These are phyloP conservation scores for Benincasa hispida DNA, from an alignment of 306 rosid genomes.

Conservation along the genomic window DNA sequence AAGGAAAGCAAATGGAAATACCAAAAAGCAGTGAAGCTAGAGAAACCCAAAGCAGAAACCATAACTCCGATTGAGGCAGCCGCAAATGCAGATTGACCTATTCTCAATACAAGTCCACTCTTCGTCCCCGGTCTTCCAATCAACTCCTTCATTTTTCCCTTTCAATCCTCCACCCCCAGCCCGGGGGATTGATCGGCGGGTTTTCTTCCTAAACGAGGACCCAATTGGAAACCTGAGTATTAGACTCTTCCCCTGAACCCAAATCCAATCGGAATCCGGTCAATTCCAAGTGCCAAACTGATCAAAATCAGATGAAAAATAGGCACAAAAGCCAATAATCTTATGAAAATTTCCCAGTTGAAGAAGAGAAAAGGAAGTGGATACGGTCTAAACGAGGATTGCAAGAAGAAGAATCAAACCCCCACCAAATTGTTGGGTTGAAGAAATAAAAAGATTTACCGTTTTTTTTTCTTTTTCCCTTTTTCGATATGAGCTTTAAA, in stretches of 20 bases:
- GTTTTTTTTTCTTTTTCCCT: not conserved
- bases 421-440: constrained; percentile 4
- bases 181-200: constrained; percentile 6
- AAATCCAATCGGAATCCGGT: not conserved
- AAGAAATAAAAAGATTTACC: not conserved
- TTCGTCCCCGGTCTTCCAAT: constrained; percentile 75
- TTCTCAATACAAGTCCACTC: constrained; percentile 52
- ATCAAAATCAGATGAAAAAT: not conserved
- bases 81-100: constrained; percentile 72
- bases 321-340: not conserved
- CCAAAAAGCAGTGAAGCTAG: constrained; percentile 81
- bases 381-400: not conserved
- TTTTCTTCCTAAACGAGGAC: constrained; percentile 14
- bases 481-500: not conserved
- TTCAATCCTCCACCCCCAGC: not conserved
- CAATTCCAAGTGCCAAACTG: not conserved
- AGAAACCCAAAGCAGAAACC: constrained; percentile 64
- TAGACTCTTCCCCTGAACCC: constrained; percentile 12
- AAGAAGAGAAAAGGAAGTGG: not conserved
- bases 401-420: constrained; percentile 3
- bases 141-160: constrained; percentile 39
- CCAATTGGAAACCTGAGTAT: constrained; percentile 30
- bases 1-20: constrained; percentile 9
- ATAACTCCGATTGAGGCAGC: constrained; percentile 59
- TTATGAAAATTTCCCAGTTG: not conserved